Base-by-base conservation (phyloP, 495 filamentous ascomycete species). In the Penicillium herquei region DNA sequence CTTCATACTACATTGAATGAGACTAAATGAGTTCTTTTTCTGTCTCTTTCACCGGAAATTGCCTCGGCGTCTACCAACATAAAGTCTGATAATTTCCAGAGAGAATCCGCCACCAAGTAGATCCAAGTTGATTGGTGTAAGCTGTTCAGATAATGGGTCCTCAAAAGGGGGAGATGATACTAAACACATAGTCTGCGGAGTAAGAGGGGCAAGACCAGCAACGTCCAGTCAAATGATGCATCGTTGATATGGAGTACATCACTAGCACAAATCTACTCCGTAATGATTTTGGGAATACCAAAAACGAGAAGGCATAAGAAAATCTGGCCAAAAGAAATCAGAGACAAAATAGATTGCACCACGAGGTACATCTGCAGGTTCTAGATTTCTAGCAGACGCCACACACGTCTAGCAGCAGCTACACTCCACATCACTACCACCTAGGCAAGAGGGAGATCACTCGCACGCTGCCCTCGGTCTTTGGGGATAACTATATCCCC, bases 391-490 rank as follows among this genome's bases (percentile, higher is more conserved):
- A n/a, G 34, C 5, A 49, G 46, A n/a, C 30, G 54, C 54, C 54
- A 56, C 47, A 32, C 39, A 49, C 37, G 53, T 55, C 33, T 44
- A 4, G 46, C 44, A 57, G 42, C 55, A 52, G 52, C 52, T 43
- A 52, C 41, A 52, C 1, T 26, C 21, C 21, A 33, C 7, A 40
- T 40, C 16, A 12, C 12, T 16, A 51, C 9, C 16, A n/a, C 34
- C 34, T n/a, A 16, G 17, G 13, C 13, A 21, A 12, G 41, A 43
- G 7, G 43, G 32, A 31, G 21, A 6, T 13, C 7, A 46, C 7
- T 7, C 3, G 8, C 17, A 30, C 21, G 7, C 30, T 17, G 10
- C 11, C 5, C 0, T 32, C 13, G 21, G 21, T 4, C 21, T 26
- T 26, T 26, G 21, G 21, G 21, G 21, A 26, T 13, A 13, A 3